Conservation (phyloP, 2,329 filamentous ascomycete genomes). For the Grosmannia clavigera region DNA sequence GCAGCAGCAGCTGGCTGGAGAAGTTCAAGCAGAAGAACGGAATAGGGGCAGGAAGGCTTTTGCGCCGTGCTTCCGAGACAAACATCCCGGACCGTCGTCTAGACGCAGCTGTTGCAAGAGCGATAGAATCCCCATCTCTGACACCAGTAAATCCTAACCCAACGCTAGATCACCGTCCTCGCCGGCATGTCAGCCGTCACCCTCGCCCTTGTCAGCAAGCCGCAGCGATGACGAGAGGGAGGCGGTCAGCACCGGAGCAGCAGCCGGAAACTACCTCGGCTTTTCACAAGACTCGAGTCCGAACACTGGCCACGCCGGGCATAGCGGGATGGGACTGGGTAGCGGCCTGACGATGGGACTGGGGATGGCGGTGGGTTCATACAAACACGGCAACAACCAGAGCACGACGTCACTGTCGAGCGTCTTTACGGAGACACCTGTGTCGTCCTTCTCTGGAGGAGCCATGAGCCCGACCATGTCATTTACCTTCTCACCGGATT, state of each 20-base stretch:
- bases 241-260: constrained; percentile 15
- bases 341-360: constrained; percentile 12
- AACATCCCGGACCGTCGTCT: constrained; percentile 59
- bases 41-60: constrained; percentile 31
- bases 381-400: constrained; percentile 54
- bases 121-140: constrained; percentile 40
- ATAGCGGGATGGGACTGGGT: neutral
- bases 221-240: constrained; percentile 60
- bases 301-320: neutral
- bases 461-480: constrained; percentile 64
- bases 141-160: constrained; percentile 27
- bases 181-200: constrained; percentile 50
- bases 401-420: constrained; percentile 55
- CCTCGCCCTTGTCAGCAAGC: constrained; percentile 57
- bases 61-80: constrained; percentile 48
- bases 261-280: neutral
- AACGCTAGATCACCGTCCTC: constrained; percentile 63
- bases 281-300: neutral
- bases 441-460: constrained; percentile 57
- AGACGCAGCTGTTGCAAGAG: constrained; percentile 16
- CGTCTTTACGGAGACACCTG: constrained; percentile 49
- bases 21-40: constrained; percentile 90
- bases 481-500: constrained; percentile 65
- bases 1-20: constrained; percentile 73
- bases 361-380: constrained; percentile 26